A percentile compares a stretch with the other conserved stretches of the same genome.
Evolutionary conservation across 2,329 filamentous ascomycete species (phyloP).

Genomic region (Colletotrichum godetiae): DNA sequence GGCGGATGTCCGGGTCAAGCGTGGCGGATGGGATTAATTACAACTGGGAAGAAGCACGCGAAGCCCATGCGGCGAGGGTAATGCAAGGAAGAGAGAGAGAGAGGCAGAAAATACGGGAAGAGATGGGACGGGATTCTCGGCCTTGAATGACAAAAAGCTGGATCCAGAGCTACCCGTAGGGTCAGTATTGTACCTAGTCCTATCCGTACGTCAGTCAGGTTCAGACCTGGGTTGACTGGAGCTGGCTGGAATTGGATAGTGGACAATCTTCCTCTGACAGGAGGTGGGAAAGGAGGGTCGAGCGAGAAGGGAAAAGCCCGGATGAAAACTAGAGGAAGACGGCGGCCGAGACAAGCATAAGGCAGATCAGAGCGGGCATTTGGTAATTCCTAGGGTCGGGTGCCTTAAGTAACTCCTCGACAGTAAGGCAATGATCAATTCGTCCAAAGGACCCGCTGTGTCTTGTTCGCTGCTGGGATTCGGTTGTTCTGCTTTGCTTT

Average conservation of each 20-base stretch:
- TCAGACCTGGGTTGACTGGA: too few species aligned
- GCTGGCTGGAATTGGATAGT: neutral
- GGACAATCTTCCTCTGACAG: constrained; percentile 28
- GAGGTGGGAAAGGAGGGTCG: constrained; percentile 26
- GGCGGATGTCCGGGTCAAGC: neutral
- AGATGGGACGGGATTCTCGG: neutral
- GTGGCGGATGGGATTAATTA: neutral
- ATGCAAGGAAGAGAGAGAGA: neutral
- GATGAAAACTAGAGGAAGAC: constrained; percentile 12
- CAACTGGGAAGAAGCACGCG: neutral
- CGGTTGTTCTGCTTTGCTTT: constrained; percentile 11
- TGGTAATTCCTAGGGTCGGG: neutral
- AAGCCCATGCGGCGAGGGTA: too few species aligned
- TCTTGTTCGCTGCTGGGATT: neutral
- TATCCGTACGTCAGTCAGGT: constrained; percentile 27
- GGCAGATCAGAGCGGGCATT: neutral
- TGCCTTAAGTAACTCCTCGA: neutral
- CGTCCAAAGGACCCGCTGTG: neutral
- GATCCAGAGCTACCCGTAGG: too few species aligned
- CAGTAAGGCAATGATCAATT: too few species aligned
- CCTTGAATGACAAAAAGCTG: neutral
- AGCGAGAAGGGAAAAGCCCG: constrained; percentile 22
- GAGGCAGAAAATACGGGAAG: neutral
- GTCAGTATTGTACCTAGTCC: neutral
- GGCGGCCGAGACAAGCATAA: constrained; percentile 17